Percentiles rank a stretch among this genome's conserved stretches.
Evolutionary conservation across 2,329 filamentous ascomycete species (phyloP).

Genomic region (Botrytis galanthina): DNA sequence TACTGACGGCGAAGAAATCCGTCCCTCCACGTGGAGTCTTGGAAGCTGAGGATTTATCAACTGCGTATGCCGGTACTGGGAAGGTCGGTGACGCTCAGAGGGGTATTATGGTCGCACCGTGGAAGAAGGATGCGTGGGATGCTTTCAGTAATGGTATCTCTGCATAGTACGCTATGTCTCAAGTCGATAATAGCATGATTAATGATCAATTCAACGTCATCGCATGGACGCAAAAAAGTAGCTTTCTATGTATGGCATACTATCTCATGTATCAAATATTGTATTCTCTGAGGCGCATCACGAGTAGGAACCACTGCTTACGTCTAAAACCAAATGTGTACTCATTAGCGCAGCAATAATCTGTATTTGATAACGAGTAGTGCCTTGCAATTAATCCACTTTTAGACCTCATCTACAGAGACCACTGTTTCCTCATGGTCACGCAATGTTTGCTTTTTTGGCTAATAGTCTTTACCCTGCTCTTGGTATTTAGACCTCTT

Average conservation of each 20-base stretch:
- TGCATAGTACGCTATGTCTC: background rate
- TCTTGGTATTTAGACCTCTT: background rate
- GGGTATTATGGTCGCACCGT: conserved; percentile 78
- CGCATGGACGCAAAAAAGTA: background rate
- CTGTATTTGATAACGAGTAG: background rate
- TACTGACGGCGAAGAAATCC: conserved; percentile 71
- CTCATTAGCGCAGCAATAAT: background rate
- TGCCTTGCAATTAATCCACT: background rate
- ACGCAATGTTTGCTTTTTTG: background rate
- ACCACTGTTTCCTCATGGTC: background rate
- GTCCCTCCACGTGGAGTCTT: conserved; percentile 71
- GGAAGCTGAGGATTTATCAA: conserved; percentile 66
- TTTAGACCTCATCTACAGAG: background rate
- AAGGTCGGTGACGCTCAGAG: conserved; percentile 71
- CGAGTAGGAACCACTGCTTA: background rate
- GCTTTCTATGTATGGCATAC: background rate
- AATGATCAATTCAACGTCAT: background rate
- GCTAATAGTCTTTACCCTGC: background rate
- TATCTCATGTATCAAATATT: background rate
- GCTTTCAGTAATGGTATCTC: conserved; percentile 16
- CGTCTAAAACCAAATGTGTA: background rate
- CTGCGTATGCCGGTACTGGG: conserved; percentile 72
- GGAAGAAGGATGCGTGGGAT: conserved; percentile 46
- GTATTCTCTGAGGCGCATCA: background rate
- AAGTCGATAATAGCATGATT: background rate